A percentile compares a stretch with the other conserved stretches of the same genome.
phyloP scores from a whole-genome alignment of 2,329 filamentous ascomycete genomes.

The Macrophomina tecta region DNA sequence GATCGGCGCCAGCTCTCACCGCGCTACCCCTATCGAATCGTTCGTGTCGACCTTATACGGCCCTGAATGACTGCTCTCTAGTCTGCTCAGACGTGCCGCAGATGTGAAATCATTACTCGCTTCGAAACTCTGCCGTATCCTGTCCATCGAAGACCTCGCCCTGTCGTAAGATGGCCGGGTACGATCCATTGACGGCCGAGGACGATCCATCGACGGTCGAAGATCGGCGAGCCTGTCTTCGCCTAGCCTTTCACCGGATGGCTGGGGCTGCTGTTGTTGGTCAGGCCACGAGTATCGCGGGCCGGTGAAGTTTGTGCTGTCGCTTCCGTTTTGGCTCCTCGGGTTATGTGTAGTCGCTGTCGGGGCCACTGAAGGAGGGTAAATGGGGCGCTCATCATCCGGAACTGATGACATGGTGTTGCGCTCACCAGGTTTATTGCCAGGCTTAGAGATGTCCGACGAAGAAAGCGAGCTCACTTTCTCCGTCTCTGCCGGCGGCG shows the following conservation, averaged over 20 bases:
- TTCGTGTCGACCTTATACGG: background rate
- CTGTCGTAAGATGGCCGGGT: slow-evolving; percentile 86
- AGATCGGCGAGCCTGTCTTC: slow-evolving; percentile 9
- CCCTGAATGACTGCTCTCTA: slow-evolving; percentile 67
- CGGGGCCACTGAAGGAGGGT: slow-evolving; percentile 83
- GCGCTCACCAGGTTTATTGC: slow-evolving; percentile 53
- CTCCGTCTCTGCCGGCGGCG: slow-evolving; percentile 35
- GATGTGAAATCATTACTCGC: slow-evolving; percentile 89
- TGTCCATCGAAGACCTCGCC: slow-evolving; percentile 85
- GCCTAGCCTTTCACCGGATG: background rate
- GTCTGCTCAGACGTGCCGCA: slow-evolving; percentile 79
- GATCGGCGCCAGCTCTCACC: slow-evolving; percentile 12
- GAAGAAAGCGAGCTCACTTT: slow-evolving; percentile 61
- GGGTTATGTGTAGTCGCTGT: slow-evolving; percentile 74
- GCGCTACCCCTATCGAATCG: slow-evolving; percentile 11
- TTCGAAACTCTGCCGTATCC: slow-evolving; percentile 82
- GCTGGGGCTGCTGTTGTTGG: slow-evolving; percentile 26
- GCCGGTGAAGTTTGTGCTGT: slow-evolving; percentile 86
- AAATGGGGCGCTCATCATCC: slow-evolving; percentile 90
- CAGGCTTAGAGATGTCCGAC: slow-evolving; percentile 58
- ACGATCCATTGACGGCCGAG: slow-evolving; percentile 36
- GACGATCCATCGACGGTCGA: slow-evolving; percentile 17
- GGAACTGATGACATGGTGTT: slow-evolving; percentile 69
- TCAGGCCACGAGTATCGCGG: slow-evolving; percentile 26
- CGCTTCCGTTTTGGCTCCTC: slow-evolving; percentile 86